Evolutionary conservation across 2,329 filamentous ascomycete genomes (phyloP), one percentile per base, ranked within the genome.

Genomic region (Cladosporium sp.): DNA sequence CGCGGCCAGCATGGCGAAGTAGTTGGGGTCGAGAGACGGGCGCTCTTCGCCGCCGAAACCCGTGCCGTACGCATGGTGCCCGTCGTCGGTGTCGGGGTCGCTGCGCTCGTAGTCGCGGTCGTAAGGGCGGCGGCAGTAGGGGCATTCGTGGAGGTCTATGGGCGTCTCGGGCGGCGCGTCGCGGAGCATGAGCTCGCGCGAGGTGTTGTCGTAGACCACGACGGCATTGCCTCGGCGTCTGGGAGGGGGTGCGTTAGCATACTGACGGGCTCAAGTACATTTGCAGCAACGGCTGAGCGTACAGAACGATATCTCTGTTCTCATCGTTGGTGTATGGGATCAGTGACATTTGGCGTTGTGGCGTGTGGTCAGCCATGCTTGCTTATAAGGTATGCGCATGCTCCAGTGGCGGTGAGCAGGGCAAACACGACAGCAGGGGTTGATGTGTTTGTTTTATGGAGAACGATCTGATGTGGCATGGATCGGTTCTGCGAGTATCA

Each of bases 221-320:
- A 98, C 84, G 18, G 91, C 86, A 72, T 95, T 89, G 66, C 89
- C 87, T 69, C 96, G 90, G 57, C 92, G 93, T 49, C 93, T 97
- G 33, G 6, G 9, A 28, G 22, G 22, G 3, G 22, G 2, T 7
- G 22, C 1, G 22, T 28, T 28, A 28, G 22, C 22, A 7, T 5
- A 28, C 22, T 5, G 22, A 28, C 22, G 22, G 22, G 22, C 7
- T 28, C 22, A 28, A 7, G 5, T 5, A 28, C 4, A 28, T 7
- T 5, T 5, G 59, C 22, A 28, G 22, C 22, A 8, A n/a, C 13
- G 35, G 35, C 34, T 14, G 62, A 62, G 79, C 86, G 64, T 79
- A 91, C 87, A 93, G 76, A 37, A 92, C 87, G 61, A 93, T 83
- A 66, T 91, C 86, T 61, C 85, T 82, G 61, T 53, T 49, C 84